Conservation (phyloP, 768 basidiomycete species). For the Mycena galopus region DNA sequence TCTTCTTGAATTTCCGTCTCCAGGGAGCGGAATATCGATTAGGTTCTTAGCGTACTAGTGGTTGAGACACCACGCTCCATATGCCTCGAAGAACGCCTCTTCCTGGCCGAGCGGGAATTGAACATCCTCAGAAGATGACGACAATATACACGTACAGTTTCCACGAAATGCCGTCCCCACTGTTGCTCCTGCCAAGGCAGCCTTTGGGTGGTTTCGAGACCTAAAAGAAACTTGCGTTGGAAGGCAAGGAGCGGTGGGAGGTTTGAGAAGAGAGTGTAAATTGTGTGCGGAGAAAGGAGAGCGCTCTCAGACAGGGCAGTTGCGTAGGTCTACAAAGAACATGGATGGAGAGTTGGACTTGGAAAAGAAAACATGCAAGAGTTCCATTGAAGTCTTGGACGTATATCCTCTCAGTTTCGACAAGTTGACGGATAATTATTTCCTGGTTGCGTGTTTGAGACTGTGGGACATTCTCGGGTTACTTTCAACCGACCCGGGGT, state of each 20-base stretch:
- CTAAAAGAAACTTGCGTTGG: conserved; percentile 92
- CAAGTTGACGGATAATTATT: too few relatives aligned
- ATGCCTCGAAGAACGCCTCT: too few relatives aligned
- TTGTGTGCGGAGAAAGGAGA: background rate
- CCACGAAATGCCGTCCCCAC: conserved; percentile 87
- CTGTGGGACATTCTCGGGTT: too few relatives aligned
- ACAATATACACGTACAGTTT: conserved; percentile 85
- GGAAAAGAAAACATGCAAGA: conserved; percentile 93
- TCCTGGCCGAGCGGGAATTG: too few relatives aligned
- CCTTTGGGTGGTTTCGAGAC: conserved; percentile 86
- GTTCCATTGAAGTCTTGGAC: conserved; percentile 95
- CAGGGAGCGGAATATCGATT: too few relatives aligned
- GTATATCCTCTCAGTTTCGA: conserved; percentile 95
- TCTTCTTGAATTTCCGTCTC: too few relatives aligned
- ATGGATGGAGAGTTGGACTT: conserved; percentile 40
- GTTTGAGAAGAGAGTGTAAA: conserved; percentile 85
- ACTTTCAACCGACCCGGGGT: too few relatives aligned
- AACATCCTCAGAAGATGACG: too few relatives aligned
- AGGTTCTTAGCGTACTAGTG: too few relatives aligned
- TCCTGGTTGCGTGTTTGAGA: too few relatives aligned
- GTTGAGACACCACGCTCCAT: too few relatives aligned
- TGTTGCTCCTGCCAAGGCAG: conserved; percentile 84
- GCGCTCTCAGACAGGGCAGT: background rate
- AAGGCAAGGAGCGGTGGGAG: conserved; percentile 94
- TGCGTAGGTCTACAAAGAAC: background rate